A percentile compares a stretch with the other conserved stretches of the same genome.
phyloP scores from a whole-genome alignment of 305 asterid genomes.

The Euphrasia arctica region DNA sequence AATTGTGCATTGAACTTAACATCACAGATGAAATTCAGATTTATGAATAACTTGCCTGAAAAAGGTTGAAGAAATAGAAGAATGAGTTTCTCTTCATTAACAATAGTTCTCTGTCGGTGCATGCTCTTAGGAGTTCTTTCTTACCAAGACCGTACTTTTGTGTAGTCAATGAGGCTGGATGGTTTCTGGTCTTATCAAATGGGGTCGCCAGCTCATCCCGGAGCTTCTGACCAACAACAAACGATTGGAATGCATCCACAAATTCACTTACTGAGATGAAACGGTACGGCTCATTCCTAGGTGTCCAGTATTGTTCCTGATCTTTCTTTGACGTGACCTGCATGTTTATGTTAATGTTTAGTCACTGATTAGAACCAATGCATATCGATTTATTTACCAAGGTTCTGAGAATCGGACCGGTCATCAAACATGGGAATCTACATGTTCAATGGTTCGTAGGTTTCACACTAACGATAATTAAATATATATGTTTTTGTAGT shows the following conservation, averaged over 20 bases:
- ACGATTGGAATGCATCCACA: slow-evolving; percentile 62
- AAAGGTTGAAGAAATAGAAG: slow-evolving; percentile 52
- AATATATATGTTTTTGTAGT: not conserved
- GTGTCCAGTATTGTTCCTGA: slow-evolving; percentile 73
- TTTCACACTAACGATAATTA: too few species aligned
- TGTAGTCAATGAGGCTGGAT: slow-evolving; percentile 72
- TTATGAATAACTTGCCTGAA: slow-evolving; percentile 35
- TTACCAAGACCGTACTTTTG: slow-evolving; percentile 48
- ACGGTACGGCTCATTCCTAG: slow-evolving; percentile 55
- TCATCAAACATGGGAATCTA: too few species aligned
- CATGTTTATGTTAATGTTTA: not conserved
- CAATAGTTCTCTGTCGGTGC: slow-evolving; percentile 50
- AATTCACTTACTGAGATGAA: slow-evolving; percentile 55
- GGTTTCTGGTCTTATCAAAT: slow-evolving; percentile 58
- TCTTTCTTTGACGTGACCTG: slow-evolving; percentile 91
- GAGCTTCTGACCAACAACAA: slow-evolving; percentile 39
- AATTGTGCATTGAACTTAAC: not conserved
- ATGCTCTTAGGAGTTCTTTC: slow-evolving; percentile 33
- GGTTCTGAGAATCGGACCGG: too few species aligned
- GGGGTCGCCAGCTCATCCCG: slow-evolving; percentile 53
- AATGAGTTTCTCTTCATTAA: slow-evolving; percentile 72
- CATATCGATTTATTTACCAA: too few species aligned
- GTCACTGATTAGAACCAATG: not conserved
- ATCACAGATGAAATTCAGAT: slow-evolving; percentile 2
- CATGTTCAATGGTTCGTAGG: too few species aligned